Conservation (phyloP, 1,284 basidiomycete species). For the Apiotrichum mycotoxinovorans region DNA sequence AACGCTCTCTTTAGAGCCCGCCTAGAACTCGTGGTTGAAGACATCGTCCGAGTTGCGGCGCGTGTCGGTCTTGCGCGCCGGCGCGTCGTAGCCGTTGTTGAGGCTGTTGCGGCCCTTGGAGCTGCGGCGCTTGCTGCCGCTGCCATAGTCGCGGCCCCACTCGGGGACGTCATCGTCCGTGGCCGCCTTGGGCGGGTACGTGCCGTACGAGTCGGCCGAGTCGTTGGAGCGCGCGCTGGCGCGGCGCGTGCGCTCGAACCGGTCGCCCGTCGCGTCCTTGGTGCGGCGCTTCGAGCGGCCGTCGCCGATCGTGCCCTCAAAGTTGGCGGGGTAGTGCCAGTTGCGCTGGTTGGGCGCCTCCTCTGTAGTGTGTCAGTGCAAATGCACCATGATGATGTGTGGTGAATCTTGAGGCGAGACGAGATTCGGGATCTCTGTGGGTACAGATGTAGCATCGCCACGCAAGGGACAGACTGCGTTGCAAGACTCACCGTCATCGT, state of each 20-base stretch:
- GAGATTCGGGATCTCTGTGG: too few species aligned
- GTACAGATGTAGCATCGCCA: not conserved
- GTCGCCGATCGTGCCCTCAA: slow-evolving; percentile 45
- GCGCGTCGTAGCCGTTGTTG: not conserved
- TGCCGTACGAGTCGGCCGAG: slow-evolving; percentile 8
- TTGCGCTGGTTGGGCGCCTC: slow-evolving; percentile 48
- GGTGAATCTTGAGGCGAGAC: not conserved
- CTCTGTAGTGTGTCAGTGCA: slow-evolving; percentile 20
- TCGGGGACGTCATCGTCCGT: slow-evolving; percentile 50
- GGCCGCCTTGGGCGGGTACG: slow-evolving; percentile 35
- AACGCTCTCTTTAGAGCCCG: too few species aligned
- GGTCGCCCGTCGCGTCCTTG: slow-evolving; percentile 27
- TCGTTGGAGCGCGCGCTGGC: slow-evolving; percentile 17
- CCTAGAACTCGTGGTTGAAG: slow-evolving; percentile 41
- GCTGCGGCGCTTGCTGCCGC: slow-evolving; percentile 23
- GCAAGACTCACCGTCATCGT: slow-evolving; percentile 19
- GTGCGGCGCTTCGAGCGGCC: slow-evolving; percentile 25
- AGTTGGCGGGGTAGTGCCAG: slow-evolving; percentile 52
- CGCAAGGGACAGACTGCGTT: not conserved
- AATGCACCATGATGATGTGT: not conserved
- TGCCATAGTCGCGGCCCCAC: slow-evolving; percentile 51
- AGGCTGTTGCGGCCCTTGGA: slow-evolving; percentile 12
- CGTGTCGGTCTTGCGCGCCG: slow-evolving; percentile 3
- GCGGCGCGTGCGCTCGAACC: slow-evolving; percentile 37
- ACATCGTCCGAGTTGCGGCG: slow-evolving; percentile 25